Evolutionary conservation across 192 early-diverging fungal genomes (phyloP).

Genomic region (Oehlia diaphana): DNA sequence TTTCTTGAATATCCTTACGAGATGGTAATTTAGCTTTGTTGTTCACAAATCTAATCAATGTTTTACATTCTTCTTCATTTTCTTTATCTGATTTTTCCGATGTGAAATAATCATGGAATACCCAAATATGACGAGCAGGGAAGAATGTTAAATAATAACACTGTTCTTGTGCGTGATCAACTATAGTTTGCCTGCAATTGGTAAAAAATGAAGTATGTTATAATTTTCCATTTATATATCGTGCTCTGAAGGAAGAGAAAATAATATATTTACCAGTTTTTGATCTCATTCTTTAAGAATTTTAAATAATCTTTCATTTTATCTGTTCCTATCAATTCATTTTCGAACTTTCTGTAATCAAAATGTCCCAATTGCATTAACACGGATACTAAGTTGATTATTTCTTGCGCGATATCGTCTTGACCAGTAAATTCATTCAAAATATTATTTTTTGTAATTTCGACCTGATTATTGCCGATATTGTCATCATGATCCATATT

Average conservation of each 20-base stretch:
- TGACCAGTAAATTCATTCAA: slow-evolving; percentile 27
- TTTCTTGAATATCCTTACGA: not conserved
- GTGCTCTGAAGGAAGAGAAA: not conserved
- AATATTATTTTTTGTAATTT: not conserved
- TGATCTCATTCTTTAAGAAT: not conserved
- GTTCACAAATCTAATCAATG: not conserved
- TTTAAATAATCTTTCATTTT: slow-evolving; percentile 7
- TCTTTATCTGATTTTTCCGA: not conserved
- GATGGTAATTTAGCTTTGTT: not conserved
- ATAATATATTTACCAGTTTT: not conserved
- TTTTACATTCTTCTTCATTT: not conserved
- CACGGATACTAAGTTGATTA: slow-evolving; percentile 10
- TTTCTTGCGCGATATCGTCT: slow-evolving; percentile 29
- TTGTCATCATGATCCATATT: too few relatives aligned
- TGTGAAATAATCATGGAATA: slow-evolving; percentile 27
- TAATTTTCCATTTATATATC: too few relatives aligned
- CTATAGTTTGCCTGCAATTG: not conserved
- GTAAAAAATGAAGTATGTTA: not conserved
- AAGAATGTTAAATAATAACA: slow-evolving; percentile 30
- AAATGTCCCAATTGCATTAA: slow-evolving; percentile 32
- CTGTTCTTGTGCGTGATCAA: not conserved
- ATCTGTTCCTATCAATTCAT: not conserved
- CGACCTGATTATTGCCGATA: too few relatives aligned
- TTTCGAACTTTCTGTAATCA: slow-evolving; percentile 18
- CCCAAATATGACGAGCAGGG: slow-evolving; percentile 16